Evolutionary conservation across 441 rosid species (phyloP).

Genomic region (Aquilaria agallochum): DNA sequence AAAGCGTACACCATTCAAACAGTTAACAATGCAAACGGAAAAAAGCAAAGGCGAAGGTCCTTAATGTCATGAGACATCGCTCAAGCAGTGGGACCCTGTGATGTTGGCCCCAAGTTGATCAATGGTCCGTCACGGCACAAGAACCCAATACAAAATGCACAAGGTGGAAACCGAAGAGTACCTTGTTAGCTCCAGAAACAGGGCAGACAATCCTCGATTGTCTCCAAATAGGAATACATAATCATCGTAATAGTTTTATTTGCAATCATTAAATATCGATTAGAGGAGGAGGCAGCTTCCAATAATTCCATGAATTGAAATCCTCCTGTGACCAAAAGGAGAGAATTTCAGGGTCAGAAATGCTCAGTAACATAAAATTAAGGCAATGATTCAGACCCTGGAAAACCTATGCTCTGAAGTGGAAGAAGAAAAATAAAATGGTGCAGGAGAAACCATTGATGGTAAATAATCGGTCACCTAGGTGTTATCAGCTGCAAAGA

Average conservation of each 20-base stretch:
- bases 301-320: constrained; percentile 90
- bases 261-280: constrained; percentile 31
- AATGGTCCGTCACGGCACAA: too few relatives aligned
- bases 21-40: too few relatives aligned
- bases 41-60: too few relatives aligned
- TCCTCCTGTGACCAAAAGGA: constrained; percentile 64
- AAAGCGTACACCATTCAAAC: too few relatives aligned
- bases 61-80: too few relatives aligned
- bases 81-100: too few relatives aligned
- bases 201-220: constrained; percentile 9
- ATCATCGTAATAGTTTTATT: constrained; percentile 2
- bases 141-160: background rate
- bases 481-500: background rate
- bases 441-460: background rate
- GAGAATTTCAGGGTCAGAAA: too few relatives aligned
- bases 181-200: constrained; percentile 23
- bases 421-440: too few relatives aligned
- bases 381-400: too few relatives aligned
- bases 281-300: constrained; percentile 78
- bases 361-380: too few relatives aligned
- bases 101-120: too few relatives aligned
- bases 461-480: background rate
- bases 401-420: too few relatives aligned
- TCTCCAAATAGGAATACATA: constrained; percentile 3
- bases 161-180: constrained; percentile 12